phyloP scores from a whole-genome alignment of 2,329 filamentous ascomycete species.

The Trichoderma pleuroti region DNA sequence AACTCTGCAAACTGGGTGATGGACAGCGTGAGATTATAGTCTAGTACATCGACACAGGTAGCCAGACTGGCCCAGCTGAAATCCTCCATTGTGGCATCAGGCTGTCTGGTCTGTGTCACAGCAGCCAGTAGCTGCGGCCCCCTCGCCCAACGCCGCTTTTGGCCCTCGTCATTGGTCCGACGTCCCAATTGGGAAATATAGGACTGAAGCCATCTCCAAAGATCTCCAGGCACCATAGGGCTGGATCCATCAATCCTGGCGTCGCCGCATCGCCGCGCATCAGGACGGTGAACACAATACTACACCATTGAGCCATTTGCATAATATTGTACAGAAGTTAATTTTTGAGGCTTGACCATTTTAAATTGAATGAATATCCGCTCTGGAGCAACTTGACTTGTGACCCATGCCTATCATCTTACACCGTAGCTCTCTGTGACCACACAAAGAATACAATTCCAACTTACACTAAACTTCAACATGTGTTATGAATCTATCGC shows the following conservation, averaged over 20 bases:
- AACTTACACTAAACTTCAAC: neutral
- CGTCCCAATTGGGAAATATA: slow-evolving; percentile 8
- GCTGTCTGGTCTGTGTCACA: neutral
- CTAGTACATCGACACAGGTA: neutral
- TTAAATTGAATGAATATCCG: neutral
- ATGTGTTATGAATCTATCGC: neutral
- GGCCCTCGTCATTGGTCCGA: slow-evolving; percentile 1
- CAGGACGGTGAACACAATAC: neutral
- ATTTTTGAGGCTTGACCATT: neutral
- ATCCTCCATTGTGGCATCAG: neutral
- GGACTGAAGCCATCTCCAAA: slow-evolving; percentile 2
- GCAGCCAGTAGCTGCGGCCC: slow-evolving; percentile 12
- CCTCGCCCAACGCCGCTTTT: neutral
- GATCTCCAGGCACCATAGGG: neutral
- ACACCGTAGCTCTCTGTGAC: neutral
- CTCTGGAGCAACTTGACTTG: neutral
- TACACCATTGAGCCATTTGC: neutral
- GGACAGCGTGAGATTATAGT: neutral
- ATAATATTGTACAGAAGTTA: fast-evolving
- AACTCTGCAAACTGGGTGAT: neutral
- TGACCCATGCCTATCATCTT: neutral
- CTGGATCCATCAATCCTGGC: neutral
- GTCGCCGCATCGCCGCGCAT: neutral
- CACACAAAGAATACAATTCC: neutral
- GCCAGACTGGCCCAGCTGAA: neutral